These are phyloP conservation scores for Cucurbita maxima DNA, from an alignment of 306 rosid genomes.

Conservation along the genomic window DNA sequence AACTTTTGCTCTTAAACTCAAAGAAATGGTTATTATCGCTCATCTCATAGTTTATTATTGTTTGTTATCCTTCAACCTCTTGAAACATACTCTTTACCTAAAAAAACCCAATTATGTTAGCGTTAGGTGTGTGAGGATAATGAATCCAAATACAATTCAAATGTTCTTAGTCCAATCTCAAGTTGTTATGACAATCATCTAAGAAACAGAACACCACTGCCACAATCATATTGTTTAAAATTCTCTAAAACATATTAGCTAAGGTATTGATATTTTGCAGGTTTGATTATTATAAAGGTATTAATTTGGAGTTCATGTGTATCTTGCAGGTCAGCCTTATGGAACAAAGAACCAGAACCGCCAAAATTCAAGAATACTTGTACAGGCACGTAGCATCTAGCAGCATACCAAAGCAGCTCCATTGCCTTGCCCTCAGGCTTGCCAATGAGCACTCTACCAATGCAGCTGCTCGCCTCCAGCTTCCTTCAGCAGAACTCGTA, in stretches of 20 bases:
- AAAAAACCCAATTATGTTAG: not conserved
- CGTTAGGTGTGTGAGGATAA: not conserved
- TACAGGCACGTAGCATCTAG: slow-evolving; percentile 96
- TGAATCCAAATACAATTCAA: not conserved
- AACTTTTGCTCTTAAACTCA: slow-evolving; percentile 71
- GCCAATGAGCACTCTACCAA: slow-evolving; percentile 88
- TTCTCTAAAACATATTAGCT: not conserved
- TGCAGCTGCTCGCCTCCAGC: slow-evolving; percentile 93
- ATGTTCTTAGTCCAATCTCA: not conserved
- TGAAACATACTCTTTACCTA: not conserved
- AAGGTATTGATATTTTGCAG: not conserved
- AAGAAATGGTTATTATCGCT: slow-evolving; percentile 54
- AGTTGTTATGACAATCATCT: not conserved
- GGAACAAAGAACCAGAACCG: slow-evolving; percentile 79
- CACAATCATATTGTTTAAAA: not conserved
- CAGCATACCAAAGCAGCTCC: slow-evolving; percentile 98
- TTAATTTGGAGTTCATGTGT: not conserved
- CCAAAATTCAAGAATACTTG: slow-evolving; percentile 89
- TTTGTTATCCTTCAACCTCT: slow-evolving; percentile 1
- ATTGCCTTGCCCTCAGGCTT: slow-evolving; percentile 69
- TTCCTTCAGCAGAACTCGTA: slow-evolving; percentile 83
- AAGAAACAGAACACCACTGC: not conserved
- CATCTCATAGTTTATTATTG: not conserved
- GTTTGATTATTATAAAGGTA: not conserved
- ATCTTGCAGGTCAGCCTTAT: slow-evolving; percentile 46